Conservation (phyloP, 164 flowering plant genomes). For the Chimonanthus salicifolius region DNA sequence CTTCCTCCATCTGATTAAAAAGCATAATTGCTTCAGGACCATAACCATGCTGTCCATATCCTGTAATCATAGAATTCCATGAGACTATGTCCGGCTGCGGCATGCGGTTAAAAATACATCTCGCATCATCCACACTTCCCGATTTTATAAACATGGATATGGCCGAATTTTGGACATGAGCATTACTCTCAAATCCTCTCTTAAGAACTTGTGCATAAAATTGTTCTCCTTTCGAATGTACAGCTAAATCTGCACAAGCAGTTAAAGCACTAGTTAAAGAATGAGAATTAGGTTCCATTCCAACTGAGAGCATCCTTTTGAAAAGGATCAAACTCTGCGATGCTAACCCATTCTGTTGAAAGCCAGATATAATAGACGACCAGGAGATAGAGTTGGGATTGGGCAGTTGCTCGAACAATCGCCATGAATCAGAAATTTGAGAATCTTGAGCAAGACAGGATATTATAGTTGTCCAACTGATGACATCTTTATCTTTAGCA, state of each 20-base stretch:
- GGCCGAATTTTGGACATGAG: slow-evolving; percentile 22
- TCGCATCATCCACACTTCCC: slow-evolving; percentile 29
- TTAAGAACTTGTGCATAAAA: slow-evolving; percentile 26
- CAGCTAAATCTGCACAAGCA: slow-evolving; percentile 30
- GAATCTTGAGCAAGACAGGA: slow-evolving; percentile 17
- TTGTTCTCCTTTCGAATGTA: slow-evolving; percentile 20
- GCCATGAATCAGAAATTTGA: slow-evolving; percentile 19
- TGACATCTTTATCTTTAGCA: slow-evolving; percentile 12
- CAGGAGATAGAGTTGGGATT: slow-evolving; percentile 27
- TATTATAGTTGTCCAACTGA: slow-evolving; percentile 29
- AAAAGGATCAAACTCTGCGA: slow-evolving; percentile 23
- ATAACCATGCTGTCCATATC: slow-evolving; percentile 40
- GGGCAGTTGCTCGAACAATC: slow-evolving; percentile 24
- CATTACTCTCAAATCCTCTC: slow-evolving; percentile 20
- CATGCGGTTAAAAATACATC: slow-evolving; percentile 47
- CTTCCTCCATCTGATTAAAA: slow-evolving; percentile 29
- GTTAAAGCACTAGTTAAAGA: slow-evolving; percentile 26
- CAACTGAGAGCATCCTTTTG: slow-evolving; percentile 22
- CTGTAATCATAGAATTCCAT: slow-evolving; percentile 50
- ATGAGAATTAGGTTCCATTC: slow-evolving; percentile 25
- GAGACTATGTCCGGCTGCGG: slow-evolving; percentile 41
- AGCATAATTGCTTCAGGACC: slow-evolving; percentile 19
- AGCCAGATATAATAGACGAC: slow-evolving; percentile 32
- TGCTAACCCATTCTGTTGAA: slow-evolving; percentile 26
- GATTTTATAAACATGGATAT: slow-evolving; percentile 31